These are phyloP conservation scores for Datura wrightii DNA, from an alignment of 257 asterid genomes.

Conservation along the genomic window DNA sequence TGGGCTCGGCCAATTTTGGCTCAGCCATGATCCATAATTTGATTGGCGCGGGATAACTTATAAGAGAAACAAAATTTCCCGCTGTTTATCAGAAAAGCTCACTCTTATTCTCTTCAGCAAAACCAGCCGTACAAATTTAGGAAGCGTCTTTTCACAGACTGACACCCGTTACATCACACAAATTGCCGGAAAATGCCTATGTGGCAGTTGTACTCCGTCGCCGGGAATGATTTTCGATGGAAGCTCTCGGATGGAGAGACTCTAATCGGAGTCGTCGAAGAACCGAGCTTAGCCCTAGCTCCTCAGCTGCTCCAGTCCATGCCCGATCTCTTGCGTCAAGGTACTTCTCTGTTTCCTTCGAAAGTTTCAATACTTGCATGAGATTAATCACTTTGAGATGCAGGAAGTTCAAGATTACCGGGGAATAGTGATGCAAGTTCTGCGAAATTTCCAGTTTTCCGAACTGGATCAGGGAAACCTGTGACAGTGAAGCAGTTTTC, in stretches of 20 bases:
- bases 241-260: conserved; percentile 48
- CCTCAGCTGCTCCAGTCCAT: conserved; percentile 77
- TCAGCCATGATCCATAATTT: too few species aligned
- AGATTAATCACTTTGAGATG: conserved; percentile 1
- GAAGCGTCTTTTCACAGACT: too few species aligned
- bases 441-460: conserved; percentile 57
- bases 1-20: too few species aligned
- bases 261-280: conserved; percentile 22
- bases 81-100: too few species aligned
- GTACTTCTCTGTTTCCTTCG: conserved; percentile 38
- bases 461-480: conserved; percentile 71
- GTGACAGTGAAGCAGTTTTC: conserved; percentile 66
- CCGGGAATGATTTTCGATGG: conserved; percentile 70
- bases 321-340: conserved; percentile 84
- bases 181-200: conserved; percentile 63
- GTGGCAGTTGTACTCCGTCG: conserved; percentile 76
- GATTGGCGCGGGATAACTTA: too few species aligned
- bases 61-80: too few species aligned
- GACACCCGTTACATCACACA: background rate
- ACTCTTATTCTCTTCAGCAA: too few species aligned
- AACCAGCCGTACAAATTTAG: too few species aligned
- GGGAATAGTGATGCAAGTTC: conserved; percentile 45
- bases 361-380: background rate
- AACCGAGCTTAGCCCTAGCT: conserved; percentile 39
- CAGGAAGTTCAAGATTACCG: conserved; percentile 65